Evolutionary conservation across 2,329 filamentous ascomycete species (phyloP), one percentile per base, ranked within the genome.

Genomic region (Mycogone perniciosa): DNA sequence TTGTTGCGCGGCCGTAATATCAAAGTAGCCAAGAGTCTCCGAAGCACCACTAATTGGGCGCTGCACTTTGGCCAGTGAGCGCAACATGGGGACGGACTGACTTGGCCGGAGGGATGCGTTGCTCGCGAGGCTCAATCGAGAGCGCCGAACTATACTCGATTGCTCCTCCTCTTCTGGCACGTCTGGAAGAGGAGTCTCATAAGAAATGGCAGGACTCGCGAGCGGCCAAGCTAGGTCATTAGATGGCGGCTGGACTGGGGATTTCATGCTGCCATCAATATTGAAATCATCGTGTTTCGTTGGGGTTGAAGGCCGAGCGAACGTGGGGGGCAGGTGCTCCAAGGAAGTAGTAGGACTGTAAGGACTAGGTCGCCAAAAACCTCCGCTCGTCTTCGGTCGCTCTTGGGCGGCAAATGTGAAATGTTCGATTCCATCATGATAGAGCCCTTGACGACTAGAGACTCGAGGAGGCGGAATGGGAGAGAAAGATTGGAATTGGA

Each of bases 101-200:
- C 77, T 81, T 20, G 71, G 76, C 44, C 78, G 69, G 8, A 82
- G 70, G 0, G 77, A 80, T 4, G 76, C 76, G 52, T 68, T 78
- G 62, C 76, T 79, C 11, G 68, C 59, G 20, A 75, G 55, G 61
- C 73, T 80, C 39, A 67, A 63, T 27, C 68, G 71, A 29, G 72
- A 73, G 46, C 63, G 69, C 50, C 64, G 70, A 29, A 59, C 60
- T 46, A 61, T 64, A 42, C 65, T 63, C 20, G 20, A 20, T 51
- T 73, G 71, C 56, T 84, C 81, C 33, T 85, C 81, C 59, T 85
- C 81, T 60, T 85, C 81, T 1, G 81, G 79, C 4, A 85, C 81
- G 57, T 83, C 76, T 5, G 80, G 72, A 13, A 85, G 67, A 20
- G 73, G 67, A 9, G 61, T 66, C 48, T 76, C 74, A 53, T 69